phyloP scores from a whole-genome alignment of 805 yeast species.

The Saccharomycopsis fermentans region DNA sequence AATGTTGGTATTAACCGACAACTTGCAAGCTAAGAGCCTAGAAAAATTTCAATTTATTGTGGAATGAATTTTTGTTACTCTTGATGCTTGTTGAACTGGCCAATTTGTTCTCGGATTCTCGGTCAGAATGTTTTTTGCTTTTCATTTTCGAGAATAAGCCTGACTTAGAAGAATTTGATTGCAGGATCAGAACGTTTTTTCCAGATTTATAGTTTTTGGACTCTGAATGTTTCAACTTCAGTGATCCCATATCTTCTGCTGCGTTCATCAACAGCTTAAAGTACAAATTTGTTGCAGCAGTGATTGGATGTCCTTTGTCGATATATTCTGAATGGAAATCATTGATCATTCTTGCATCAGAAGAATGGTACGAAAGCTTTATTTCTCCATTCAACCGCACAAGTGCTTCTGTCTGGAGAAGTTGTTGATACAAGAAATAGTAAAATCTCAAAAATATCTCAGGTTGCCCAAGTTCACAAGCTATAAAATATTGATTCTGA shows the following conservation, averaged over 20 bases:
- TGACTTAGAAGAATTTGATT: not conserved
- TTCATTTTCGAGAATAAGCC: not conserved
- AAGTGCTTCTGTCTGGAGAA: not conserved
- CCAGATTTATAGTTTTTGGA: not conserved
- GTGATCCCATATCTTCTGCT: not conserved
- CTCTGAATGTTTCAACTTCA: not conserved
- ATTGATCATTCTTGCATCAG: not conserved
- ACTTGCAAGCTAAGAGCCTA: not conserved
- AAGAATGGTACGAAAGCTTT: not conserved
- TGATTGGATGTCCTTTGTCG: not conserved
- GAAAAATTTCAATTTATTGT: not conserved
- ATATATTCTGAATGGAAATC: not conserved
- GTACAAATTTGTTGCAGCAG: not conserved
- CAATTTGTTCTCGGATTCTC: not conserved
- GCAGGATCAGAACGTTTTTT: not conserved
- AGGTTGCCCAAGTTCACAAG: not conserved
- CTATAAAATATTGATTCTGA: not conserved
- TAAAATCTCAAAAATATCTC: not conserved
- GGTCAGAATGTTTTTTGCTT: not conserved
- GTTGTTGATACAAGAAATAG: not conserved
- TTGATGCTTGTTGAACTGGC: not conserved
- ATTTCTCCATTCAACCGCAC: not conserved
- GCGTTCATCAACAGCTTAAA: not conserved
- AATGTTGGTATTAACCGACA: too few relatives aligned
- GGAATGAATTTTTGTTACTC: not conserved